Base-by-base conservation (phyloP, 345 rosid species). In the Hibiscus syriacus region DNA sequence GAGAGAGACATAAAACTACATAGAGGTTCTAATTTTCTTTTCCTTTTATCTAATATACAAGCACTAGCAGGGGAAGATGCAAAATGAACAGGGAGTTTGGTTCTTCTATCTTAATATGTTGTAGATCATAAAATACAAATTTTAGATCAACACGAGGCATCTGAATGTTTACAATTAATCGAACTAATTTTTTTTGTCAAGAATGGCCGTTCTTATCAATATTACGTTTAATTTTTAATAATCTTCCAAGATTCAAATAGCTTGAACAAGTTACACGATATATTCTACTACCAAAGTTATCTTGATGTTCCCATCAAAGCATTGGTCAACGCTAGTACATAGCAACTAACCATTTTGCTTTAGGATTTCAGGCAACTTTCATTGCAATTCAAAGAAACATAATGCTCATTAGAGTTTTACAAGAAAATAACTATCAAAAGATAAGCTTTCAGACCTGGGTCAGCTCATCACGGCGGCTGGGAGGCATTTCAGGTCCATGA, bases 401-500 rank as follows among this genome's bases (percentile, higher is more conserved):
- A 17, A 58, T 17, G 45, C 64, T 58, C 14, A 8, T 45, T 17
- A 58, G 16, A 17, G 17, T 32, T 30, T 32, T n/a, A 58, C 43
- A 9, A 0, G 25, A 34, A 34, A 32, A 17, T 2, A 32, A 58
- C 45, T n/a, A 38, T 22, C 30, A 20, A 22, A 13, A 22, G 50
- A 61, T 61, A 22, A 61, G 63, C 8, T 39, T 19, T 56, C 61
- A 48, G 67, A 91, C 99, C 90, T 87, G 82, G 43, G 69, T 78
- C 77, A 94, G 65, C 74, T 91, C 96, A 72, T 89, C 91, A 22
- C 74, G 80, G 4, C 97, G 99, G 72, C 70, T 66, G 29, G 79
- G 73, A 30, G 99, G 99, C 97, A 94, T 91, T 70, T 80, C 78
- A 58, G 80, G 80, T 39, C 99, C 97, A 73, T 94, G 97, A 43